These are phyloP conservation scores for Triglochin maritima DNA, from an alignment of 106 monocot genomes.

Conservation along the genomic window DNA sequence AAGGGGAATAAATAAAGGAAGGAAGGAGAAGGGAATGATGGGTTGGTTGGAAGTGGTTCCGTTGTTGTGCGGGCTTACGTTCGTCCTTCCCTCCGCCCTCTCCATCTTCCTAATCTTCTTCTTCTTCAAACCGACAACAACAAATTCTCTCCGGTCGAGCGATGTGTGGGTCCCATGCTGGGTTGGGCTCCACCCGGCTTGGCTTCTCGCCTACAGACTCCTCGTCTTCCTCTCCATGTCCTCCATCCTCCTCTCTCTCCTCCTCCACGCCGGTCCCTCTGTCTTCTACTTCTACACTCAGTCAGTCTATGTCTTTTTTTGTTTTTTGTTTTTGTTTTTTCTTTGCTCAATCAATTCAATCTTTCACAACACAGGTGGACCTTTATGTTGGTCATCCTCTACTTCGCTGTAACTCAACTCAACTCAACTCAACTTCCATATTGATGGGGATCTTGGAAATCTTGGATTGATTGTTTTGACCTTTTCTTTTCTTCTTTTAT, in stretches of 20 bases:
- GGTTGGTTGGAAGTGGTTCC: too few relatives aligned
- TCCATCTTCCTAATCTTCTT: too few relatives aligned
- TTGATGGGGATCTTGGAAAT: background rate
- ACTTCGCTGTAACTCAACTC: background rate
- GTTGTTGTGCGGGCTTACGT: too few relatives aligned
- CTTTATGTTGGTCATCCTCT: background rate
- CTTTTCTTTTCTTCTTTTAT: background rate
- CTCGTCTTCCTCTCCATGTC: slow-evolving; percentile 4
- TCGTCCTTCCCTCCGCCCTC: too few relatives aligned
- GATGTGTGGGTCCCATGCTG: slow-evolving; percentile 13
- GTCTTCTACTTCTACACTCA: slow-evolving; percentile 55
- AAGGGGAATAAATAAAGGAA: too few relatives aligned
- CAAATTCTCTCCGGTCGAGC: too few relatives aligned
- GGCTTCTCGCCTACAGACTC: slow-evolving; percentile 9
- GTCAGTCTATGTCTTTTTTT: slow-evolving; percentile 8
- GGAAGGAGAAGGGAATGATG: too few relatives aligned
- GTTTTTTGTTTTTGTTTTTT: background rate
- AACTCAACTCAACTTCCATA: background rate
- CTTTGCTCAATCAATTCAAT: background rate
- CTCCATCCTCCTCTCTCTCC: background rate
- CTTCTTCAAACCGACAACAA: too few relatives aligned
- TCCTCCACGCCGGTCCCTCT: slow-evolving; percentile 8
- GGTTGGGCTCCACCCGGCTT: slow-evolving; percentile 10
- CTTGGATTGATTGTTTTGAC: background rate
- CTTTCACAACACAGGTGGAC: background rate